Conservation (phyloP, 768 basidiomycete genomes). For the Auricularia auricula-judae region DNA sequence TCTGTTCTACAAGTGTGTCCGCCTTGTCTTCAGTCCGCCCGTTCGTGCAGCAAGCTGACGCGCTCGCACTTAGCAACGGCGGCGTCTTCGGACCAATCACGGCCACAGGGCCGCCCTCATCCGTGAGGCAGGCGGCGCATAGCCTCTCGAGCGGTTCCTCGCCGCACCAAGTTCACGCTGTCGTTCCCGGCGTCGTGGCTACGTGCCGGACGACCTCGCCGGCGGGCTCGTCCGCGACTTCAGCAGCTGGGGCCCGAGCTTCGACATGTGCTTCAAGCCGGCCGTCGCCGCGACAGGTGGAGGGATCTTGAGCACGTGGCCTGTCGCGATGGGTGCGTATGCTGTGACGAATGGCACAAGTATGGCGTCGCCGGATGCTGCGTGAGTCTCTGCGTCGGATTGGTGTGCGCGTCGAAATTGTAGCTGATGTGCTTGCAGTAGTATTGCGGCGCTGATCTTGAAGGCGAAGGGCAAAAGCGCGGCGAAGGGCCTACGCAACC, state of each 20-base stretch:
- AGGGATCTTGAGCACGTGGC: slow-evolving; percentile 11
- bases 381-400: background rate
- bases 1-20: slow-evolving; percentile 4
- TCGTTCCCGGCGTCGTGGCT: slow-evolving; percentile 4
- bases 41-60: background rate
- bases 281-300: slow-evolving; percentile 8
- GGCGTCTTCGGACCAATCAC: background rate
- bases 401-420: too few relatives aligned
- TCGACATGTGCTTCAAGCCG: slow-evolving; percentile 17
- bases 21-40: background rate
- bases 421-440: slow-evolving; percentile 4
- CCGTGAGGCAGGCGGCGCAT: slow-evolving; percentile 3
- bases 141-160: background rate
- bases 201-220: slow-evolving; percentile 14
- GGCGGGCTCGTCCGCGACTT: slow-evolving; percentile 18
- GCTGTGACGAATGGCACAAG: background rate
- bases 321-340: slow-evolving; percentile 5
- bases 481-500: background rate
- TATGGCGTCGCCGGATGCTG: background rate
- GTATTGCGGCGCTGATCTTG: slow-evolving; percentile 10
- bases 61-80: background rate
- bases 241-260: slow-evolving; percentile 22
- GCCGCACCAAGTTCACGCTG: background rate
- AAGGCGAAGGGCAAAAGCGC: slow-evolving; percentile 8
- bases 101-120: slow-evolving; percentile 2